phyloP scores from a whole-genome alignment of 768 basidiomycete species.

The Boletus reticulatus region DNA sequence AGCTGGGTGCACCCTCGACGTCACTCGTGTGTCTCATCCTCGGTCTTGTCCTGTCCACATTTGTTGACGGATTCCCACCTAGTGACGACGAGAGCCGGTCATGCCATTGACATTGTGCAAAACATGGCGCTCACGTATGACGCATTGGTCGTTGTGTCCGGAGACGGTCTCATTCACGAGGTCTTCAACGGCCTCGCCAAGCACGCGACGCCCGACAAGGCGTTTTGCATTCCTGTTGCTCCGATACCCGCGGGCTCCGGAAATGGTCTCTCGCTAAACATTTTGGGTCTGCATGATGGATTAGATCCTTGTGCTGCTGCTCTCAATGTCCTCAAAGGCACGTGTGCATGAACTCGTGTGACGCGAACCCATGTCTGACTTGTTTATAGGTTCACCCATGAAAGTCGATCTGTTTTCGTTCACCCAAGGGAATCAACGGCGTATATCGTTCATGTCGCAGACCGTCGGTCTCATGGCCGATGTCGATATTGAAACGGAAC shows the following conservation, averaged over 20 bases:
- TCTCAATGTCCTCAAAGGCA: conserved; percentile 78
- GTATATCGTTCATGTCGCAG: conserved; percentile 82
- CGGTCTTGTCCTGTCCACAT: neutral
- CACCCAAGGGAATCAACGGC: conserved; percentile 59
- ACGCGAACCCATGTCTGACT: neutral
- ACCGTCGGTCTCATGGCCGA: conserved; percentile 84
- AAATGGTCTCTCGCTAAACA: conserved; percentile 71
- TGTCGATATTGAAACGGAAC: conserved; percentile 78
- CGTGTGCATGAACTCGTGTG: neutral
- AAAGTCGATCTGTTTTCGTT: conserved; percentile 75
- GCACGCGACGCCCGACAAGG: conserved; percentile 55
- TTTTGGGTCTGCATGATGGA: conserved; percentile 68
- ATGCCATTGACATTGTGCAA: conserved; percentile 66
- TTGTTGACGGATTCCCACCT: neutral
- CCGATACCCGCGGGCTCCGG: conserved; percentile 84
- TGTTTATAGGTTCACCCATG: conserved; percentile 62
- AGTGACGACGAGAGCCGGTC: conserved; percentile 65
- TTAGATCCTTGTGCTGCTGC: conserved; percentile 70
- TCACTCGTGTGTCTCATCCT: conserved; percentile 49
- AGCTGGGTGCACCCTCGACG: conserved; percentile 60
- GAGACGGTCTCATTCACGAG: conserved; percentile 84
- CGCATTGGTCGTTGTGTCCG: conserved; percentile 72
- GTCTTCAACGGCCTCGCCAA: conserved; percentile 79
- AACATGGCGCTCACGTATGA: conserved; percentile 60
- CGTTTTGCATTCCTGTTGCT: conserved; percentile 66